A percentile compares a stretch with the other conserved stretches of the same genome.
Conservation (phyloP, 805 yeast genomes). For the Wickerhamiella dianesei region DNA sequence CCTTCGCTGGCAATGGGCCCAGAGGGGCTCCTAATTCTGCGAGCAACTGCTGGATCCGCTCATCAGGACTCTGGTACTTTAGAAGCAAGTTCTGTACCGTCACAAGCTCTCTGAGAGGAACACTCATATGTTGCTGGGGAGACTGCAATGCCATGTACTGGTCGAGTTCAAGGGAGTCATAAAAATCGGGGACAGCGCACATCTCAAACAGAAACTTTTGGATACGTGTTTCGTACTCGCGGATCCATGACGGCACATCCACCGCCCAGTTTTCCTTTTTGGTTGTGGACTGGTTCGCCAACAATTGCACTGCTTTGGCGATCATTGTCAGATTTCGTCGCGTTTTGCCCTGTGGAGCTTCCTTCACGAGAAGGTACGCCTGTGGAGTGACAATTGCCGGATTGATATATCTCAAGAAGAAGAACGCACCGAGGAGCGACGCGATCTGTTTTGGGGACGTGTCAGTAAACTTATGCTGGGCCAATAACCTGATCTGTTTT, state of each 20-base stretch:
- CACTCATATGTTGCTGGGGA: slow-evolving; percentile 23
- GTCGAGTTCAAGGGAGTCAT: slow-evolving; percentile 28
- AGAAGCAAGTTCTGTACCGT: slow-evolving; percentile 26
- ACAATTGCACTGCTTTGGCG: slow-evolving; percentile 72
- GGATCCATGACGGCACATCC: slow-evolving; percentile 19
- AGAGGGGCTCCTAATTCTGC: slow-evolving; percentile 24
- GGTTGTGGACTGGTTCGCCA: slow-evolving; percentile 69
- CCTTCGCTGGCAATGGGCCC: slow-evolving; percentile 19
- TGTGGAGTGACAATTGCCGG: slow-evolving; percentile 90
- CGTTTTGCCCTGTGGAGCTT: slow-evolving; percentile 28
- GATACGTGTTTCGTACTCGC: slow-evolving; percentile 21
- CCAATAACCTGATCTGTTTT: slow-evolving; percentile 46
- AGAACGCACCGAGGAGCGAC: slow-evolving; percentile 60
- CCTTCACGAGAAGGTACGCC: slow-evolving; percentile 30
- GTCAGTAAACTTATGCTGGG: slow-evolving; percentile 45
- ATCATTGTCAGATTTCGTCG: slow-evolving; percentile 61
- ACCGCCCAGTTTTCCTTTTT: slow-evolving; percentile 36
- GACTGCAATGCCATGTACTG: slow-evolving; percentile 28
- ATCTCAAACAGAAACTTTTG: slow-evolving; percentile 24
- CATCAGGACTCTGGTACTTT: slow-evolving; percentile 19
- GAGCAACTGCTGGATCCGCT: slow-evolving; percentile 15
- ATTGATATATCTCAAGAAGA: slow-evolving; percentile 66
- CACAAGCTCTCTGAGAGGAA: slow-evolving; percentile 25
- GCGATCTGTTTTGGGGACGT: slow-evolving; percentile 29
- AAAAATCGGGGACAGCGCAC: slow-evolving; percentile 30